Evolutionary conservation across 495 filamentous ascomycete genomes (phyloP), one percentile per base, ranked within the genome.

Genomic region (Saxispiralis lemnorum): DNA sequence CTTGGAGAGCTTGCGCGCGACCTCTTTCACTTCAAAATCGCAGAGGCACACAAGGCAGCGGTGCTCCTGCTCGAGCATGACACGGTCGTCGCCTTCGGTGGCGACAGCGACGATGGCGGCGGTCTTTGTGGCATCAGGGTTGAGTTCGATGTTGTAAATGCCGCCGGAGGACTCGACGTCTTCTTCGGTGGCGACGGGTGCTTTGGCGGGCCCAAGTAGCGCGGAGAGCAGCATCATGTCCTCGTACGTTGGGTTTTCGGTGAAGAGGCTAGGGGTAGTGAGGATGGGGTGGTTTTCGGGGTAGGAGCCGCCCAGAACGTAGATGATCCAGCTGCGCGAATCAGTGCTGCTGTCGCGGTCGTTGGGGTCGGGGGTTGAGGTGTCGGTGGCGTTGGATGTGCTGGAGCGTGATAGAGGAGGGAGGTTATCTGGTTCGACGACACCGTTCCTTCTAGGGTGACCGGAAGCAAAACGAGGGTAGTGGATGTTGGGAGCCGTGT

Each of bases 221-320:
- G 76, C 77, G 13, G 76, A 80, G 2, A 84, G 64, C 20, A 84
- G 59, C 39, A 82, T 70, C 79, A 84, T 83, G 51, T 84, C 79
- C 58, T 84, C 79, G 49, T 84, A 83, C 1, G 79, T 81, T 15
- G 79, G 79, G 44, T 78, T 78, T 62, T 84, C 79, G 18, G 79
- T 83, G 57, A 83, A 84, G 10, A 84, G 61, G 48, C 77, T 81
- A 15, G 79, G 79, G 5, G 79, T 81, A 14, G 79, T 78, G 51
- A 83, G 69, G 14, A 81, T 79, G 36, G 79, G 79, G 48, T 83
- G 80, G 54, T 81, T 78, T 53, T 82, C 77, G 3, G 80, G 78
- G 21, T 83, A 69, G 45, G 77, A 81, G 19, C 80, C 79, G 37
- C 79, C 79, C 38, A 84, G 75, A 10, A 84, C 78, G 56, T 84